Base-by-base conservation (phyloP, 257 asterid genomes). In the Solanum tacnaense region DNA sequence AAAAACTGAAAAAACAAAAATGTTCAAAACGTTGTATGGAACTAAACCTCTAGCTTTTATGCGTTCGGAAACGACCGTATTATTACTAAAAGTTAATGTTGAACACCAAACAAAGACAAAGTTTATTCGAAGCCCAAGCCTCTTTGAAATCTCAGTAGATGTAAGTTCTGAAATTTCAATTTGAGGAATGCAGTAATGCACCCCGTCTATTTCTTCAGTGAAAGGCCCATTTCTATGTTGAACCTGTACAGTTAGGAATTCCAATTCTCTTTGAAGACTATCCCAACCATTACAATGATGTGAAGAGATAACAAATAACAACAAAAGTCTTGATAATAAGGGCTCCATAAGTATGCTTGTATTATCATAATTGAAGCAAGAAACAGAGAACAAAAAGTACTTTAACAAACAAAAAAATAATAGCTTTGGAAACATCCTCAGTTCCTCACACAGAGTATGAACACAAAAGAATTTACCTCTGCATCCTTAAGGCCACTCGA, bases 401-500 rank as follows among this genome's bases (percentile, higher is more conserved):
- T 38, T 12, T 3, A 82, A 82, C 70, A 82, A 49, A 36, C 86
- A 44, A 36, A 65, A 65, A 44, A 25, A 21, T 29, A 29, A 39
- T 34, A 16, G 71, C 71, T 39, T 36, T 32, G 9, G 86, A 15
- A 88, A 56, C 81, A 84, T n/a, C 38, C 35, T 68, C 74, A 11
- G 8, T n/a, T 65, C 16, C 36, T 79, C 31, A 84, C 85, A 67
- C 18, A 62, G 84, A 46, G n/a, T 31, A 62, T 2, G 29, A 49
- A n/a, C n/a, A 29, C 8, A 87, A 56, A 18, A 27, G 27, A 85
- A 84, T 90, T 87, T 93, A 97, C 99, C 98, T 93, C 94, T 15
- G 89, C 78, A 83, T 94, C 88, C 83, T 92, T 92, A 58, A 91
- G 91, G 71, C 93, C 95, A 36, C 93, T 91, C n/a, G 97, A 94